Base-by-base conservation (phyloP, 768 basidiomycete species). In the Agaricus bisporus region DNA sequence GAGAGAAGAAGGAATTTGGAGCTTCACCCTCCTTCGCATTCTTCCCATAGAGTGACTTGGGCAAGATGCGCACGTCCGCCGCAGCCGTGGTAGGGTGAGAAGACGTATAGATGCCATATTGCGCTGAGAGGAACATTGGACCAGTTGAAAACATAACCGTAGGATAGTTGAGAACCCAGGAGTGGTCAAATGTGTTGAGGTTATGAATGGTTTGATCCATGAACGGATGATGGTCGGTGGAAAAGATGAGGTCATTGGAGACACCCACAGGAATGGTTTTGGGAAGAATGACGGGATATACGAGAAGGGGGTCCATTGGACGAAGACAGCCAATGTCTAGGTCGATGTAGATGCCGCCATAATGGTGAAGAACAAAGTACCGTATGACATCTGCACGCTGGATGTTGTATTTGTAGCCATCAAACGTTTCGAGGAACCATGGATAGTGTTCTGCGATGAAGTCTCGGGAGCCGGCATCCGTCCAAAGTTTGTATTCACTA, bases 111-210 rank as follows among this genome's bases (percentile, higher is more conserved):
- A 95, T 76, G 39, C 91, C 90, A 67, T 95, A 95, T 66, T 97
- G 92, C 2, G 87, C 85, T 0, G 95, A 98, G 11, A 99, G 73
- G 71, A 98, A 99, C 97, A 99, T 99, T 62, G 97, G 97, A 1
- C 95, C 95, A 0, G 97, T 99, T 49, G 93, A 93, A 72, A 99
- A 99, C 97, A 99, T 99, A 74, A 99, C 97, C 25, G 97, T 99
- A 29, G 97, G 97, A 61, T 99, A 99, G 70, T 98, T 97, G 65
- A 95, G 82, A 50, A 97, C 68, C 85, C 91, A 99, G 49, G 83
- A 81, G 67, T 95, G 91, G 71, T 98, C 91, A 66, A 95, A 99
- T 18, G 85, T 85, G 62, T 83, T 77, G 56, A 98, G 81, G 66
- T 88, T 91, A 72, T 95, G 88, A 59, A 98, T 95, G 47, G 91